Base-by-base conservation (phyloP, 2,329 filamentous ascomycete genomes). In the Alternaria infectoria region DNA sequence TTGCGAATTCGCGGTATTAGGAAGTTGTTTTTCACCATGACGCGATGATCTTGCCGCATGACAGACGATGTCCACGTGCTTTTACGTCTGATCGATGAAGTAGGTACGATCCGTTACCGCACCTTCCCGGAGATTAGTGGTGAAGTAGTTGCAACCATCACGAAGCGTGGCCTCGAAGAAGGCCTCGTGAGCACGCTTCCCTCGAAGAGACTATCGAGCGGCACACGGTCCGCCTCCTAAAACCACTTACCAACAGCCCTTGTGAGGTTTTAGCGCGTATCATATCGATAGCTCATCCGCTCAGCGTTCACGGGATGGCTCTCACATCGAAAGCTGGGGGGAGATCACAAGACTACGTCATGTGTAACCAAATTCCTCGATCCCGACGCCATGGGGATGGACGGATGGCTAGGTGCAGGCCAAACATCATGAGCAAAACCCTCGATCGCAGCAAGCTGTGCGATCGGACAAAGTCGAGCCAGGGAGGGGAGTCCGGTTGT, bases 321-420 rank as follows among this genome's bases (percentile, higher is more conserved):
- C 49, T 36, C 25, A 32, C 49, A 49, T 57, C 19, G 44, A 28
- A 44, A 50, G 30, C 46, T 43, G 17, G 17, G 54, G 44, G 55
- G 28, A 30, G 32, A 58, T 54, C 43, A 36, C 23, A 23, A 21
- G 55, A 12, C 43, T 47, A 62, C 56, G 60, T 62, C 60, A 62
- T 55, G 49, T 49, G 47, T 49, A 23, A 28, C 26, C 11, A 32
- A 6, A 19, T 17, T 17, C 4, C 45, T 49, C 55, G 49, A 62
- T 40, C 28, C 28, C 30, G 30, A 36, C 30, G 49, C 49, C 13
- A 52, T 54, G 12, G 46, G 40, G 49, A 36, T 30, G 25, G 43
- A 30, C 23, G 12, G 17, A 32, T 57, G 21, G 47, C 57, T 59
- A 46, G 46, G 30, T 50, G n/a, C 61, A 63, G 47, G n/a, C 28